Conservation (phyloP, 148 eudicot genomes). For the Polygonum aviculare region DNA sequence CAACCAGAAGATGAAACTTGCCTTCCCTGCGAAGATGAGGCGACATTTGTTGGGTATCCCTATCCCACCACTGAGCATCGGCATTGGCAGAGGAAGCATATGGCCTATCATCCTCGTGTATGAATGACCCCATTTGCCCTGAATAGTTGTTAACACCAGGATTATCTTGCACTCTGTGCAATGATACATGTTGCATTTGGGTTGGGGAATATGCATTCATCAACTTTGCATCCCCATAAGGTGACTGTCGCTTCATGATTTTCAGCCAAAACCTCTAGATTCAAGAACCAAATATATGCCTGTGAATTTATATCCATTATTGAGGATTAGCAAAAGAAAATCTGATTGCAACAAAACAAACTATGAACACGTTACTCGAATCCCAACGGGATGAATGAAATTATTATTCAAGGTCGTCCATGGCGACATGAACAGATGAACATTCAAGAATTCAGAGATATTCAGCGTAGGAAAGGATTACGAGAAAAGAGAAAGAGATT, state of each 20-base stretch:
- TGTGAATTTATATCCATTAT: not conserved
- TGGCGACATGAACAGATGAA: not conserved
- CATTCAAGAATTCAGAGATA: not conserved
- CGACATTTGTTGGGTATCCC: slow-evolving; percentile 14
- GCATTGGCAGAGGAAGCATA: slow-evolving; percentile 10
- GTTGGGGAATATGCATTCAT: not conserved
- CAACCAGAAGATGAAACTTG: slow-evolving; percentile 1
- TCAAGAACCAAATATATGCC: not conserved
- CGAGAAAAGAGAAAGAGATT: not conserved
- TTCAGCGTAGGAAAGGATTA: not conserved
- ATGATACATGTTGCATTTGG: slow-evolving; percentile 11
- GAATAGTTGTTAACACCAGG: not conserved
- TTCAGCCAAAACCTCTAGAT: not conserved
- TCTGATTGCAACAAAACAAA: not conserved
- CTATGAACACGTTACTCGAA: not conserved
- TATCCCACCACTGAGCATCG: slow-evolving; percentile 11
- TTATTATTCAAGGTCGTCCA: not conserved
- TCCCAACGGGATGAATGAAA: not conserved
- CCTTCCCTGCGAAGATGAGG: slow-evolving; percentile 13
- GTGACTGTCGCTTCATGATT: slow-evolving; percentile 11
- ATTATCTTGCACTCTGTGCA: slow-evolving; percentile 4
- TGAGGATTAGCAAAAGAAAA: not conserved
- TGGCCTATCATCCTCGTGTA: slow-evolving; percentile 1
- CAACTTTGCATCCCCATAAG: slow-evolving; percentile 10
- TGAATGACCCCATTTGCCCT: not conserved